These are phyloP conservation scores for Leccinum rimulosum DNA, from an alignment of 768 basidiomycete species.

Conservation along the genomic window DNA sequence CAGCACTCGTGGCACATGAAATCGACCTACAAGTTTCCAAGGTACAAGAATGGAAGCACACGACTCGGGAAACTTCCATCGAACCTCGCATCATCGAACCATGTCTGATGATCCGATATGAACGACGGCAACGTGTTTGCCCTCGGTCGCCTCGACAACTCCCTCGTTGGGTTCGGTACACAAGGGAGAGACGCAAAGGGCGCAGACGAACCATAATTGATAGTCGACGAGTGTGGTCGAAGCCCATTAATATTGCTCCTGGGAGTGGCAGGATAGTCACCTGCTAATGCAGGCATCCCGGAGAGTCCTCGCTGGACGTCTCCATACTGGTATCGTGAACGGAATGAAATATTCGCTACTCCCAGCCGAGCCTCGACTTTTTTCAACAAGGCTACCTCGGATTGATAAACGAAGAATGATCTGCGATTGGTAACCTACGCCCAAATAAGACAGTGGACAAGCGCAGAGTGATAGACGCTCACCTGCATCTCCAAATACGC, in stretches of 20 bases:
- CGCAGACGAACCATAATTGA: constrained; percentile 19
- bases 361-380: constrained; percentile 59
- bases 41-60: constrained; percentile 88
- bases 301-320: constrained; percentile 22
- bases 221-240: constrained; percentile 23
- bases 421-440: constrained; percentile 59
- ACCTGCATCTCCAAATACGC: constrained; percentile 89
- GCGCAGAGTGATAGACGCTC: not conserved
- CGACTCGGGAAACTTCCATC: constrained; percentile 96
- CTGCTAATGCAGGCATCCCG: constrained; percentile 5
- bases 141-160: constrained; percentile 49
- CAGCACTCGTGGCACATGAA: not conserved
- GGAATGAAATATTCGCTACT: constrained; percentile 19
- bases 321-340: constrained; percentile 23
- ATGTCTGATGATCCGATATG: constrained; percentile 75
- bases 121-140: constrained; percentile 69
- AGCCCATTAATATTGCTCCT: constrained; percentile 13
- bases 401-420: constrained; percentile 90
- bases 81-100: constrained; percentile 92
- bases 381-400: constrained; percentile 63
- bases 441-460: constrained; percentile 2
- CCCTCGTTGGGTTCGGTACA: constrained; percentile 20
- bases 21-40: constrained; percentile 84
- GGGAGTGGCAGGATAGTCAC: constrained; percentile 7
- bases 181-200: constrained; percentile 7